Percentiles rank a stretch among this genome's conserved stretches.
These are phyloP conservation scores for Ceratobasidium sp. DNA, from an alignment of 1,284 basidiomycete species.

Conservation along the genomic window DNA sequence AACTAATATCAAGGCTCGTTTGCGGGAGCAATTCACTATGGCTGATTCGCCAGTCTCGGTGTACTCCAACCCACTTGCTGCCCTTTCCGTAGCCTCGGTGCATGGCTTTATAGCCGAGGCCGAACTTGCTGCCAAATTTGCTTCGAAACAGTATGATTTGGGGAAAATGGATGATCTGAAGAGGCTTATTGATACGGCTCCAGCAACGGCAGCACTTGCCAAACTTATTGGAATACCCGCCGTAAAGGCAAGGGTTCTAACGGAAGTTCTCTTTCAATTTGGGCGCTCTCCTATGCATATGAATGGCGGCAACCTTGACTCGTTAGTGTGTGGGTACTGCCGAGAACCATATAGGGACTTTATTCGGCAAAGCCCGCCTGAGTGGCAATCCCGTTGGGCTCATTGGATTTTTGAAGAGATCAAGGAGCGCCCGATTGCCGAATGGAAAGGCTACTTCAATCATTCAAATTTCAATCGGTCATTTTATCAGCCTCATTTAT, in stretches of 20 bases:
- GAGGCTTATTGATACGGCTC: not conserved
- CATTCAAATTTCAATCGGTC: no score
- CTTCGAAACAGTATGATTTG: not conserved
- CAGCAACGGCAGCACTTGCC: not conserved
- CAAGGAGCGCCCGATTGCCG: not conserved
- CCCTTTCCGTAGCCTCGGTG: no score
- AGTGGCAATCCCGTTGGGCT: constrained; percentile 23
- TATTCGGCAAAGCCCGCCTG: not conserved
- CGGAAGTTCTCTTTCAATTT: constrained; percentile 1
- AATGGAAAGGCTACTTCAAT: not conserved
- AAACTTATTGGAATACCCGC: constrained; percentile 4
- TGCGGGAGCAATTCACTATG: no score
- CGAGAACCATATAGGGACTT: not conserved
- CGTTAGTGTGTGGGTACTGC: not conserved
- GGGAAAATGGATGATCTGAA: not conserved
- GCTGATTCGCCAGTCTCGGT: no score
- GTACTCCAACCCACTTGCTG: no score
- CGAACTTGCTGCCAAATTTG: not conserved
- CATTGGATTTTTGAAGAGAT: constrained; percentile 7
- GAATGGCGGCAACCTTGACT: not conserved
- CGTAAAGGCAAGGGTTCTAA: not conserved
- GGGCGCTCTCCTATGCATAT: not conserved
- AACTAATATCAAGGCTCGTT: no score
- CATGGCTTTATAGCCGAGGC: no score
- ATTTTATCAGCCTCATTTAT: no score